Base-by-base conservation (phyloP, 495 filamentous ascomycete genomes). In the Penicillium daleae region DNA sequence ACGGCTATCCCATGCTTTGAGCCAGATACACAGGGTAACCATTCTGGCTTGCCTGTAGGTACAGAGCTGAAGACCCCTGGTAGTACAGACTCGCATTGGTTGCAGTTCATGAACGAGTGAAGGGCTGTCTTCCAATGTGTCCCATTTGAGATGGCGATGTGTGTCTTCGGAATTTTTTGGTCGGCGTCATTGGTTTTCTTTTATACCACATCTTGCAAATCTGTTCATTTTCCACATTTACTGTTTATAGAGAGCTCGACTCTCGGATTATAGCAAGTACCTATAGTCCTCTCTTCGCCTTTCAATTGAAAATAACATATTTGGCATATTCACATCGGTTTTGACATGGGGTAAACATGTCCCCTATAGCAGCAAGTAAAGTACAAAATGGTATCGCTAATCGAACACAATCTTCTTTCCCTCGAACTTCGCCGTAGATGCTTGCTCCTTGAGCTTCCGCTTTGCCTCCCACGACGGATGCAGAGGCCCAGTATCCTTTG, bases 391-490 rank as follows among this genome's bases (percentile, higher is more conserved):
- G 55, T 44, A 44, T 42, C 48, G 6, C 66, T 78, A 97, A 76
- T 97, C 92, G 80, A 99, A 99, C 0, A 85, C 84, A 54, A 97
- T 87, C 82, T 97, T 98, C 83, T 89, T 95, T 46, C 95, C 96
- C 71, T 89, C 74, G 66, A 95, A 97, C 9, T 83, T 78, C 39
- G 86, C 85, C 24, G 85, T 71, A 46, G 70, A 27, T 66, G 81
- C 70, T 71, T 81, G 71, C 76, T 93, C 91, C 76, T 98, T 97
- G 17, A 87, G 89, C 77, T 88, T 89, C 80, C 87, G 90, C 46
- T 89, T 91, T 7, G 95, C 95, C 75, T 92, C 89, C 95, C 95
- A 99, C 56, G 89, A 93, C 10, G 95, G 95, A 85, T 99, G 95
- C 67, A 98, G 72, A 7, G 88, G 80, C 71, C 89, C 90, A 66